A percentile compares a stretch with the other conserved stretches of the same genome.
These are phyloP conservation scores for Starmerella apis DNA, from an alignment of 805 yeast genomes.

Conservation along the genomic window DNA sequence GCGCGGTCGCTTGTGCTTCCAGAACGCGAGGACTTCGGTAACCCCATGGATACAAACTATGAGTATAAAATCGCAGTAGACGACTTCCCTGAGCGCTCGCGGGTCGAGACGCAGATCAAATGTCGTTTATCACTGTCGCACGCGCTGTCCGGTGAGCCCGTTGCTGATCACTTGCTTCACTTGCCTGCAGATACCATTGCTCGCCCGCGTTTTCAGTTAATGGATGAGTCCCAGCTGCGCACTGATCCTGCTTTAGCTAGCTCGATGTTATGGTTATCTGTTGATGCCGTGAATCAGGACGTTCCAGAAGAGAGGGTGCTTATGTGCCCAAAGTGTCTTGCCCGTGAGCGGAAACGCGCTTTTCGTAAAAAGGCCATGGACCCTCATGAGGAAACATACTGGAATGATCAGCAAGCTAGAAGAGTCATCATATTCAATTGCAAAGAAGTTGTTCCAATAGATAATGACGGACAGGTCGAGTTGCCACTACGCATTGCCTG, in stretches of 20 bases:
- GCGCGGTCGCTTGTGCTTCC: constrained; percentile 11
- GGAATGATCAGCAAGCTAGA: constrained; percentile 63
- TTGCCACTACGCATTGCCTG: constrained; percentile 74
- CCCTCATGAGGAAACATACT: constrained; percentile 61
- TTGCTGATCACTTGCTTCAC: constrained; percentile 60
- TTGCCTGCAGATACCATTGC: constrained; percentile 81
- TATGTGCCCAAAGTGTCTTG: constrained; percentile 79
- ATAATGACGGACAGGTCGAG: constrained; percentile 30
- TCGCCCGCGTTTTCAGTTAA: constrained; percentile 69
- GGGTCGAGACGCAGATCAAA: constrained; percentile 94
- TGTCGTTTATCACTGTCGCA: constrained; percentile 59
- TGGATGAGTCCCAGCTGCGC: constrained; percentile 26
- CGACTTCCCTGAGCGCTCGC: constrained; percentile 66
- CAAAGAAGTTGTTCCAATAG: constrained; percentile 54
- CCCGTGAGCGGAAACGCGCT: constrained; percentile 89
- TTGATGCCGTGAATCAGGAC: constrained; percentile 58
- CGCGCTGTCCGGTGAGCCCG: constrained; percentile 36
- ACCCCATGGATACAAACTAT: constrained; percentile 11
- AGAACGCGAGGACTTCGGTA: constrained; percentile 13
- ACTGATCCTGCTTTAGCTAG: constrained; percentile 10
- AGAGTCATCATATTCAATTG: constrained; percentile 86
- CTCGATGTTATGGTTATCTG: constrained; percentile 44
- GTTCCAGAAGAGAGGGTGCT: constrained; percentile 43
- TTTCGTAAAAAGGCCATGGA: constrained; percentile 79
- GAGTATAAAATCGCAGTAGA: constrained; percentile 31